Evolutionary conservation across 179 eudicot genomes (phyloP), one percentile per base, ranked within the genome.

Genomic region (Silene noctiflora): DNA sequence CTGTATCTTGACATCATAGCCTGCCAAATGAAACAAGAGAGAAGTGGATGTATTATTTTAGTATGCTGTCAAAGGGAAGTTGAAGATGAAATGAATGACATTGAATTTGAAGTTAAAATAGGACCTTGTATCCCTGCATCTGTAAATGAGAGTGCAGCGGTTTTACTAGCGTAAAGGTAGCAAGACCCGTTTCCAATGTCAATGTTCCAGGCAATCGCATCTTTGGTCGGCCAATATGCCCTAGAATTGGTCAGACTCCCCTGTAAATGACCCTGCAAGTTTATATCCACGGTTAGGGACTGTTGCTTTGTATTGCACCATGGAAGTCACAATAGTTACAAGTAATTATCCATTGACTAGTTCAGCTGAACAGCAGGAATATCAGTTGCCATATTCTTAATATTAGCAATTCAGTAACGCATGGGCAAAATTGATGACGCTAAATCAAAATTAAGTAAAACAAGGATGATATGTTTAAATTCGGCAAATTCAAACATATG

Each of bases 171-270:
- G 75, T 84, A 90, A 55, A 93, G 75, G 80, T 75, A 91, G 82
- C 84, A 87, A 17, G 91, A 86, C 83, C 88, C 89, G 73, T 85
- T 83, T 73, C 84, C 85, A 62, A 68, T 70, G 71, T 89, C 97
- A 66, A 84, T 81, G 81, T 93, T 86, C 97, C 97, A 95, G 61
- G 93, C 96, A 87, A 95, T 86, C 29, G 77, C 53, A 33, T 82
- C 84, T 81, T 81, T 81, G 83, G 88, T 86, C n/a, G 91, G 97
- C 98, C 98, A 95, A 77, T 88, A 95, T 69, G 99, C 99, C 84
- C 90, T 88, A 33, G 84, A 87, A 79, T 72, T 76, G 19, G 75
- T 71, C 78, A 93, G 80, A 81, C 76, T 81, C 80, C 87, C 93
- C 87, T 85, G 88, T 84, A 89, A 70, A 21, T 20, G 74, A 71